These are phyloP conservation scores for Crithidia thermophila DNA, from an alignment of 208 protist species.

Conservation along the genomic window DNA sequence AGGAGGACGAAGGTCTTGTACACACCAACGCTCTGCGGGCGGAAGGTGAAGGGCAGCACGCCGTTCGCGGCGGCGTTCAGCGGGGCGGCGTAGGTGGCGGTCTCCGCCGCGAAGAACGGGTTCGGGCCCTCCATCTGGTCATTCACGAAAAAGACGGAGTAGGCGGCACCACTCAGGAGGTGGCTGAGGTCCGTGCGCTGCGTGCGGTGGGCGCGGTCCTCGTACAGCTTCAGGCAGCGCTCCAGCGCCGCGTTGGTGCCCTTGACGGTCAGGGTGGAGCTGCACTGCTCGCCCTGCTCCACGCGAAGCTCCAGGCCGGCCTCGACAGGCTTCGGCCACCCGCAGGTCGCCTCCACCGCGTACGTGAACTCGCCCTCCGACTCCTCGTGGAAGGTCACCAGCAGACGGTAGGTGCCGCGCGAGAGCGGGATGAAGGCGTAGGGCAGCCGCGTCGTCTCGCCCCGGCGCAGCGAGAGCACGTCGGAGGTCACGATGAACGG, in stretches of 20 bases:
- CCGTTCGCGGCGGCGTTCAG: constrained; percentile 8
- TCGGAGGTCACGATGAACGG: constrained; percentile 73
- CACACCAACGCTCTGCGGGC: constrained; percentile 78
- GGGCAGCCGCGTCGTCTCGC: constrained; percentile 66
- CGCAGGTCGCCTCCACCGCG: constrained; percentile 66
- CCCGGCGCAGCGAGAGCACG: constrained; percentile 69
- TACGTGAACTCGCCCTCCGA: constrained; percentile 92
- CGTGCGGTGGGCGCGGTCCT: constrained; percentile 55
- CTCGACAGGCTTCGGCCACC: constrained; percentile 57
- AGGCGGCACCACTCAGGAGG: constrained; percentile 32
- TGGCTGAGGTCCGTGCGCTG: constrained; percentile 25
- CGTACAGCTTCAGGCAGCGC: constrained; percentile 66
- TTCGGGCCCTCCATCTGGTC: constrained; percentile 76
- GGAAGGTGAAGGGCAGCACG: constrained; percentile 71
- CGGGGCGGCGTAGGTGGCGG: constrained; percentile 25
- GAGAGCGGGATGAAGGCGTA: constrained; percentile 87
- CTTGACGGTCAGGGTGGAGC: constrained; percentile 50
- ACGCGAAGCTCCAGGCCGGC: constrained; percentile 52
- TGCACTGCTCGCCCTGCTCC: constrained; percentile 64
- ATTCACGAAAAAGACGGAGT: constrained; percentile 70
- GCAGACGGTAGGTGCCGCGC: constrained; percentile 72
- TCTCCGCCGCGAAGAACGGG: constrained; percentile 74
- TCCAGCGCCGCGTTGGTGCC: constrained; percentile 65
- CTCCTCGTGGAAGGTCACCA: constrained; percentile 88
- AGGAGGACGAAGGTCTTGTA: constrained; percentile 87